These are phyloP conservation scores for Euphorbia celastroides DNA, from an alignment of 441 rosid species.

Conservation along the genomic window DNA sequence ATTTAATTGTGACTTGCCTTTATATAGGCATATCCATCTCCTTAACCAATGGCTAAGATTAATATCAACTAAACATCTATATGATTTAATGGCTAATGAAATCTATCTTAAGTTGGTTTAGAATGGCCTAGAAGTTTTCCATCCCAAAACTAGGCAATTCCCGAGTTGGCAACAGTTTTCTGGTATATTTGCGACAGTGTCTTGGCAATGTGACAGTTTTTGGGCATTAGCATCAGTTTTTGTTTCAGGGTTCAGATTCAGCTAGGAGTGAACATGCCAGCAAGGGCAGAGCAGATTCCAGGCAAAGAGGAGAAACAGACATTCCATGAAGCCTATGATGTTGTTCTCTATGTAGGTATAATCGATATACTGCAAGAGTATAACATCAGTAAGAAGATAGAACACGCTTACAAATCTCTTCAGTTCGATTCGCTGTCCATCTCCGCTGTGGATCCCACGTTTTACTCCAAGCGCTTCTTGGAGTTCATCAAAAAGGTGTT, in stretches of 20 bases:
- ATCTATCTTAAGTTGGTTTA: no score
- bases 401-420: slow-evolving; percentile 86
- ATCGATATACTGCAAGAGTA: slow-evolving; percentile 92
- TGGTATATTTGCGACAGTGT: no score
- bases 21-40: no score
- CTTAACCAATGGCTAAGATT: no score
- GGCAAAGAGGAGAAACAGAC: slow-evolving; percentile 70
- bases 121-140: no score
- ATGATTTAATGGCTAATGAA: no score
- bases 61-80: no score
- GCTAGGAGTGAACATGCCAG: slow-evolving; percentile 97
- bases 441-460: slow-evolving; percentile 84
- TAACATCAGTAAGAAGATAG: slow-evolving; percentile 85
- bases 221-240: no score
- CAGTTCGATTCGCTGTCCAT: slow-evolving; percentile 84
- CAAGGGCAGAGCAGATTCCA: slow-evolving; percentile 79
- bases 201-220: no score
- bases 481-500: slow-evolving; percentile 78
- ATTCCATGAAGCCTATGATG: slow-evolving; percentile 65
- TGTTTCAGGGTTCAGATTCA: slow-evolving; percentile 96
- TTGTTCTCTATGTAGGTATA: slow-evolving; percentile 83
- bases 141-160: no score
- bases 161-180: no score
- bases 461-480: slow-evolving; percentile 78
- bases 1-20: no score